Base-by-base conservation (phyloP, 805 yeast genomes). In the Wickerhamiella occidentalis region DNA sequence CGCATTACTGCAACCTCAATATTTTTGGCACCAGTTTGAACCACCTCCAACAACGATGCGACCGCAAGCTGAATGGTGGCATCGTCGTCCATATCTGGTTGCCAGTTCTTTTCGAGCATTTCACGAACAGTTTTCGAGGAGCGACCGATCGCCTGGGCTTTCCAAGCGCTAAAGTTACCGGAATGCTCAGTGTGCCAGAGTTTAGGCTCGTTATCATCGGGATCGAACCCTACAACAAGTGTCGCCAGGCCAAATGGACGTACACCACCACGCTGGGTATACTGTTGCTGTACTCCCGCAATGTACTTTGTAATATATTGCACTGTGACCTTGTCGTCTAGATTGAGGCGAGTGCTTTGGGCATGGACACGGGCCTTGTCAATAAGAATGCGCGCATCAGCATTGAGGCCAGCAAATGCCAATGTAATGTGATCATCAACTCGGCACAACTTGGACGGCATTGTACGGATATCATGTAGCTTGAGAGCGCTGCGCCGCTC, bases 241-340 rank as follows among this genome's bases (percentile, higher is more conserved):
- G 96, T 92, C 47, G 96, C 82, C 58, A 92, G 84, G 51, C 98
- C 98, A 65, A 92, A 92, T 18, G 98, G 98, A 67, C 98, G 78
- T 22, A 92, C 96, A 67, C 98, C 98, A 57, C 98, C 98, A 46
- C 94, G 80, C 68, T 92, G 98, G 5, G 98, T 92, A 68, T 90
- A 92, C 66, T 81, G 78, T 66, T 92, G 98, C 68, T 92, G 96
- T 41, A 90, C 90, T 19, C 96, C 96, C n/a, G 98, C 98, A 55
- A 92, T 85, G 61, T 85, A 85, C 65, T 83, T 82, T 33, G 98
- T 86, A 65, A 92, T 72, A 65, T 88, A 92, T 63, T 92, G 97
- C 51, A 92, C 76, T 15, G 86, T 72, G 8, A 87, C 96, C 0
- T 96, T 82, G 63, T 92, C 97, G 64, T 90, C 98, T 61, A 90